Conservation (phyloP, 1,139 yeast species). For the Candida smagusa region DNA sequence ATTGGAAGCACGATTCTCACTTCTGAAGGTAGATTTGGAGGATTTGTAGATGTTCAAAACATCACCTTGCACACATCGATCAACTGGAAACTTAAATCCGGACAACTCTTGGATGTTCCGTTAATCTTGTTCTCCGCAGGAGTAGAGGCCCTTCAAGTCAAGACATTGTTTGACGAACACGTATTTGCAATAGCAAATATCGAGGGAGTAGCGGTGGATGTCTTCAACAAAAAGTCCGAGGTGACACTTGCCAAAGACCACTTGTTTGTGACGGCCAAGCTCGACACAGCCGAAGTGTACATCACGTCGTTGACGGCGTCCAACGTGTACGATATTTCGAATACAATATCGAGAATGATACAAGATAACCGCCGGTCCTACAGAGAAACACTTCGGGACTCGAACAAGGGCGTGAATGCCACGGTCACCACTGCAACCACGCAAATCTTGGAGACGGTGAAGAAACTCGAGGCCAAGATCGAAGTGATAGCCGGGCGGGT, state of each 20-base stretch:
- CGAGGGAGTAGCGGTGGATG: conserved; percentile 48
- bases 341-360: conserved; percentile 66
- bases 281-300: conserved; percentile 57
- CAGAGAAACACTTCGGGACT: conserved; percentile 65
- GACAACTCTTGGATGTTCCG: conserved; percentile 55
- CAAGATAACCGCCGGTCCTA: conserved; percentile 73
- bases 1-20: conserved; percentile 49
- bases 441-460: conserved; percentile 37
- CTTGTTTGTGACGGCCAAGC: conserved; percentile 53
- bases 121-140: conserved; percentile 62
- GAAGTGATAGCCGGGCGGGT: conserved; percentile 56
- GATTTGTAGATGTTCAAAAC: conserved; percentile 49
- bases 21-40: conserved; percentile 80
- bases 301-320: conserved; percentile 85
- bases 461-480: conserved; percentile 54
- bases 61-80: conserved; percentile 63
- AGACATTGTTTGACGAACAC: conserved; percentile 79
- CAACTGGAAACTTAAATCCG: conserved; percentile 56
- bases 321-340: conserved; percentile 72
- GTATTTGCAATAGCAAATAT: conserved; percentile 66
- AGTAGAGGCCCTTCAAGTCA: conserved; percentile 52
- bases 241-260: conserved; percentile 51
- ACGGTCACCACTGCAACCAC: conserved; percentile 16
- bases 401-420: conserved; percentile 22
- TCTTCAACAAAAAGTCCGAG: conserved; percentile 66